Percentiles rank a stretch among this genome's conserved stretches.
Conservation (phyloP, 768 basidiomycete genomes). For the Postia placenta region DNA sequence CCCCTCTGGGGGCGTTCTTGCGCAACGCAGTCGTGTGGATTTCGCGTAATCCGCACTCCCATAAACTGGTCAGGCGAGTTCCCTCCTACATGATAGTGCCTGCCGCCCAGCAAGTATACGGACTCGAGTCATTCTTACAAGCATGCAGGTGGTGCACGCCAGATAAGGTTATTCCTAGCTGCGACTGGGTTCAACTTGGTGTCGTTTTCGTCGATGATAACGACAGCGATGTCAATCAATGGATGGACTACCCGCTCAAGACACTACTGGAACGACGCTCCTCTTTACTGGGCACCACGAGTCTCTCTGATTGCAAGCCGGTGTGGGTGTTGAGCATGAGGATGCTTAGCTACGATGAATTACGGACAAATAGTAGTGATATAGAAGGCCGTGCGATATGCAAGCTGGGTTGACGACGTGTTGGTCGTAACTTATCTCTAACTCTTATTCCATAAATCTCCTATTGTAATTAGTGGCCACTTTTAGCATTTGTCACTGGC, state of each 20-base stretch:
- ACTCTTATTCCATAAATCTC: no score
- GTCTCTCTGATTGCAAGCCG: slow-evolving; percentile 3
- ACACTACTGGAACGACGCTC: slow-evolving; percentile 6
- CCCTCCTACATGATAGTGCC: slow-evolving; percentile 26
- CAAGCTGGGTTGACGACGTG: slow-evolving; percentile 11
- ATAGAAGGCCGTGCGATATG: slow-evolving; percentile 13
- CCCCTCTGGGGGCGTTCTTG: slow-evolving; percentile 14
- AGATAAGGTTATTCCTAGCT: neutral
- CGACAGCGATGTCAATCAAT: neutral
- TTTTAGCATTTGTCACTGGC: neutral
- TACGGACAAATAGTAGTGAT: slow-evolving; percentile 6
- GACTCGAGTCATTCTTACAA: slow-evolving; percentile 38
- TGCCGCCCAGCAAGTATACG: slow-evolving; percentile 30
- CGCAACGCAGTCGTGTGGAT: slow-evolving; percentile 17
- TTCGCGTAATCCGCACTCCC: slow-evolving; percentile 7
- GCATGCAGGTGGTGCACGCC: slow-evolving; percentile 38
- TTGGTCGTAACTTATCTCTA: slow-evolving; percentile 1
- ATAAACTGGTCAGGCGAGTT: slow-evolving; percentile 23
- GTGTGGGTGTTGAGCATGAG: slow-evolving; percentile 15
- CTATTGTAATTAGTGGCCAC: neutral
- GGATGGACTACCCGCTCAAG: slow-evolving; percentile 3
- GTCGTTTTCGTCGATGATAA: slow-evolving; percentile 20
- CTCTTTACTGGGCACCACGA: neutral
- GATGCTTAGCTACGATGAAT: slow-evolving; percentile 13
- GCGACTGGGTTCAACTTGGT: slow-evolving; percentile 15